phyloP scores from a whole-genome alignment of 305 asterid species.

The Fraxinus angustifolia region DNA sequence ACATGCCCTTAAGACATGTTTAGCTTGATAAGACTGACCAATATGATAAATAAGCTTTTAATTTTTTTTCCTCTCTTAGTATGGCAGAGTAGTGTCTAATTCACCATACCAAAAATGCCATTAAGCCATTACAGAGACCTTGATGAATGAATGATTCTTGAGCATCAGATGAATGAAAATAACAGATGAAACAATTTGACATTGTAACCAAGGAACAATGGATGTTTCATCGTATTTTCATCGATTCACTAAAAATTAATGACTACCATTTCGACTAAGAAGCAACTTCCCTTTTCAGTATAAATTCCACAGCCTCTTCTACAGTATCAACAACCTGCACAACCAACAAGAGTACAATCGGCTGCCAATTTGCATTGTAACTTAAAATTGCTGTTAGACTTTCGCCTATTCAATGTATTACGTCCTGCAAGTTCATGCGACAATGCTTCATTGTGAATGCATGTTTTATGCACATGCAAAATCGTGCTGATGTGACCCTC shows the following conservation, averaged over 20 bases:
- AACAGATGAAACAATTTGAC: not conserved
- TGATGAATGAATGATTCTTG: not conserved
- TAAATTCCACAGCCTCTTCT: constrained; percentile 60
- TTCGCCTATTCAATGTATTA: not conserved
- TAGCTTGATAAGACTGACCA: not conserved
- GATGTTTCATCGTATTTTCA: not conserved
- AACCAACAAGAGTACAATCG: not conserved
- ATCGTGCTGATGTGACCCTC: not conserved
- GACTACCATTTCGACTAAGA: constrained; percentile 1
- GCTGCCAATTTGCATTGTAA: not conserved
- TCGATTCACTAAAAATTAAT: not conserved
- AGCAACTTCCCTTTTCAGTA: constrained; percentile 46
- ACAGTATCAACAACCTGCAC: constrained; percentile 62
- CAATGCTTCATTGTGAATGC: not conserved
- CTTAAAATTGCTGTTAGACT: not conserved
- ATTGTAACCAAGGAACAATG: not conserved
- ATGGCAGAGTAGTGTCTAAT: not conserved
- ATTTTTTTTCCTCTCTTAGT: not conserved
- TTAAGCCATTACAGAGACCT: not conserved
- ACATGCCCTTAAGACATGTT: not conserved
- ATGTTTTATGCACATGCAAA: not conserved
- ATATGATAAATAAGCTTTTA: not conserved
- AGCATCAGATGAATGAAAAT: not conserved
- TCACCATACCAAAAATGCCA: not conserved
- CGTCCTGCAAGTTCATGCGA: not conserved